Evolutionary conservation across 345 rosid genomes (phyloP).

Genomic region (thale cress (Arabidopsis thaliana)): DNA sequence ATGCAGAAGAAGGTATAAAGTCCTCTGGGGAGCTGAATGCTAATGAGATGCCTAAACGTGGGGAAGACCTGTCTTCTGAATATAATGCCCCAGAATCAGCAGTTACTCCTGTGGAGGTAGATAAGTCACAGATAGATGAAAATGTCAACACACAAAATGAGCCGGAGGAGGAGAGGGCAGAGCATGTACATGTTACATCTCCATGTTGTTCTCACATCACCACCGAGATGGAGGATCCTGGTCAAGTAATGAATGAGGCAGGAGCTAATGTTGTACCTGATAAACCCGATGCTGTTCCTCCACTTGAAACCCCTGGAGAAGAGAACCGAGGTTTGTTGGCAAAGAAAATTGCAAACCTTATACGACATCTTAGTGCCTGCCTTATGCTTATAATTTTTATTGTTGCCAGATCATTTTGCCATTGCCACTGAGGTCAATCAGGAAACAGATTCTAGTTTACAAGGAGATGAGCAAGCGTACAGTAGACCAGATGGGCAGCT

Average conservation of each 20-base stretch:
- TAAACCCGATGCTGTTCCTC: conserved; percentile 43
- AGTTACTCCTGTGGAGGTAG: conserved; percentile 42
- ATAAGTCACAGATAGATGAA: conserved; percentile 44
- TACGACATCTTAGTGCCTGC: conserved; percentile 28
- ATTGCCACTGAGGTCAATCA: conserved; percentile 48
- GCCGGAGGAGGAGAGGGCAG: conserved; percentile 49
- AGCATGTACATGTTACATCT: conserved; percentile 50
- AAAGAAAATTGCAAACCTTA: conserved; percentile 22
- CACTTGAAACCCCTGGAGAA: conserved; percentile 43
- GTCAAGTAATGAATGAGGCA: conserved; percentile 42
- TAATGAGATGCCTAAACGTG: conserved; percentile 41
- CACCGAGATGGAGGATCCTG: conserved; percentile 52
- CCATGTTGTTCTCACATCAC: conserved; percentile 55
- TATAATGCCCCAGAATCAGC: conserved; percentile 45
- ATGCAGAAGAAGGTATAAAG: conserved; percentile 49
- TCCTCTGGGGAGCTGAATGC: conserved; percentile 44
- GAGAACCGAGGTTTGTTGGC: conserved; percentile 37
- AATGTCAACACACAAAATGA: conserved; percentile 41
- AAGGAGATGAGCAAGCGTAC: conserved; percentile 49
- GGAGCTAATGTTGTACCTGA: conserved; percentile 36
- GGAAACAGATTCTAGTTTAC: conserved; percentile 48
- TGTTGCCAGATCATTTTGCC: conserved; percentile 37
- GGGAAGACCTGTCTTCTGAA: conserved; percentile 43
- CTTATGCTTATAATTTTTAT: conserved; percentile 14
- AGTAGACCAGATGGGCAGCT: conserved; percentile 49